phyloP scores from a whole-genome alignment of 192 early-diverging fungal species.

The Mortierella antarctica region DNA sequence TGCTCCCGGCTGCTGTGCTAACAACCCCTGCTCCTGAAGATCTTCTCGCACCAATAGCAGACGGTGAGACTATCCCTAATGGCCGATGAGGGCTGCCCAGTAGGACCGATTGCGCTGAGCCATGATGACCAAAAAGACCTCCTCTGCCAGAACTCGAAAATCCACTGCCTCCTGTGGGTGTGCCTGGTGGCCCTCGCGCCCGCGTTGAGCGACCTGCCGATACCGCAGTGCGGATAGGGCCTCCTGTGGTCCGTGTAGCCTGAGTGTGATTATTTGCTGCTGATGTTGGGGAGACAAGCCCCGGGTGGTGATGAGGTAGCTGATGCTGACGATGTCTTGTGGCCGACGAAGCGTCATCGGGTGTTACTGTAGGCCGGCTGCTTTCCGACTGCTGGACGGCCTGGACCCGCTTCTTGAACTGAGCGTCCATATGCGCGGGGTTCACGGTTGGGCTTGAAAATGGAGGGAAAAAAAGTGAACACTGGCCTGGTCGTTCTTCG shows the following conservation, averaged over 20 bases:
- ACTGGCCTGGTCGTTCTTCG: not conserved
- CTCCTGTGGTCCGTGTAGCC: constrained; percentile 1
- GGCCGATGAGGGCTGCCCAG: not conserved
- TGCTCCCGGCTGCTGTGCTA: not conserved
- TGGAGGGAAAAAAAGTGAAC: not conserved
- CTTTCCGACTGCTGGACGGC: constrained; percentile 14
- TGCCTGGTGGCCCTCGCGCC: constrained; percentile 4
- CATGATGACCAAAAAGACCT: no score
- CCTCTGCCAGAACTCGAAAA: no score
- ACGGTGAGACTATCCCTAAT: no score
- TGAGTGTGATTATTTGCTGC: not conserved
- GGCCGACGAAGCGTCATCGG: constrained; percentile 9
- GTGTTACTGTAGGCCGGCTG: not conserved
- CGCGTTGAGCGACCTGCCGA: constrained; percentile 17
- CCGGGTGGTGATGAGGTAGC: constrained; percentile 5
- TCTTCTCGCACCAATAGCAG: constrained; percentile 11
- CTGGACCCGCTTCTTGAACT: constrained; percentile 31
- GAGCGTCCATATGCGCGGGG: constrained; percentile 3
- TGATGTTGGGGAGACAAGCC: not conserved
- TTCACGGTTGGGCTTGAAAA: not conserved
- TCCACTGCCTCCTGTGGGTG: not conserved
- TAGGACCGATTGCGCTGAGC: not conserved
- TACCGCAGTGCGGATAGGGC: constrained; percentile 10
- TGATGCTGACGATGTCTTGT: not conserved
- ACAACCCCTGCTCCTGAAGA: constrained; percentile 4